Evolutionary conservation across 176 grass and related monocot genomes (phyloP).

Genomic region (Oryza australiensis): DNA sequence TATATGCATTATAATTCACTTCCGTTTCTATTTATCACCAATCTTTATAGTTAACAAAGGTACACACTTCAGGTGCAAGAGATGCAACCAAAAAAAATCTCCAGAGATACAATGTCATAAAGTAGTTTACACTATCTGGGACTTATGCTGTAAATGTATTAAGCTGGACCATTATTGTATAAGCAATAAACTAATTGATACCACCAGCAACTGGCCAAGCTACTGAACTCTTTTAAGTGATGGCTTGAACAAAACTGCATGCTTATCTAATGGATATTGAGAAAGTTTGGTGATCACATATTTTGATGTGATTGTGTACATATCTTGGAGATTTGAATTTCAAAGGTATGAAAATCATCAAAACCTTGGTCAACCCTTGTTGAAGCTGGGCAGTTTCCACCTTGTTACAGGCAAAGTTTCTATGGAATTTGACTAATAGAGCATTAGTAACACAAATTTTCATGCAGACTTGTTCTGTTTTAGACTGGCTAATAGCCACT

Average conservation of each 20-base stretch:
- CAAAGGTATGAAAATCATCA: background rate
- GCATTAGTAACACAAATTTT: background rate
- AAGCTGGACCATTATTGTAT: background rate
- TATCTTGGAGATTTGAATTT: background rate
- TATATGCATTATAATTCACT: conserved; percentile 2
- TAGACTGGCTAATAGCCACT: background rate
- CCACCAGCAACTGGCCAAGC: background rate
- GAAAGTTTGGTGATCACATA: background rate
- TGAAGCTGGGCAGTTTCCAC: background rate
- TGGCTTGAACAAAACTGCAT: background rate
- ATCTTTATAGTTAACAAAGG: background rate
- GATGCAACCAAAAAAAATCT: conserved; percentile 9
- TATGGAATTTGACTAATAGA: background rate
- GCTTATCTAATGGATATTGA: background rate
- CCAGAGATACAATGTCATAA: background rate
- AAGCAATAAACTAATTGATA: conserved; percentile 5
- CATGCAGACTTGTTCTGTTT: background rate
- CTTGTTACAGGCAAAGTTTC: too few species aligned
- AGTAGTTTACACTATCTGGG: conserved; percentile 1
- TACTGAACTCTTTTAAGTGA: background rate
- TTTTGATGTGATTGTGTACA: background rate
- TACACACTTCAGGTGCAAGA: background rate
- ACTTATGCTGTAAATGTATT: background rate
- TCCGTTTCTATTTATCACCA: conserved; percentile 27
- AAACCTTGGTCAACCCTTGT: background rate